Base-by-base conservation (phyloP, 805 yeast species). In the Cyberlindnera japonica region DNA sequence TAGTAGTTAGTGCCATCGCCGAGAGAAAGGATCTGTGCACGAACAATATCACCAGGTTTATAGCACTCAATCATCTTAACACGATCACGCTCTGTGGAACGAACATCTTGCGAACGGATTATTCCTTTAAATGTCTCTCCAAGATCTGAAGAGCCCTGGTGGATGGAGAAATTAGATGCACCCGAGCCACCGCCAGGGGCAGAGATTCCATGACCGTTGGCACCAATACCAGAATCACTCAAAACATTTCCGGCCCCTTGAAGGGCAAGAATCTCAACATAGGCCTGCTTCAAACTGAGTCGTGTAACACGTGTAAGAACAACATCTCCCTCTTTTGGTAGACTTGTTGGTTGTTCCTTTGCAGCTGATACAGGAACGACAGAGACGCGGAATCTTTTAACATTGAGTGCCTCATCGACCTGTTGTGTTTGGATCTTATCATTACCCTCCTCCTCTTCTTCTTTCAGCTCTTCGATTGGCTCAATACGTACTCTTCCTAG, bases 1-100 rank as follows among this genome's bases (percentile, higher is more conserved):
- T 90, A 93, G 58, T 90, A 93, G 59, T 87, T 86, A 15, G 83
- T 72, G 8, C 98, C 98, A 62, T 93, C 99, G 40, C 99, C 99
- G 24, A 93, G 66, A 0, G 96, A 86, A 21, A 79, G 54, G 8
- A 90, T 81, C 49, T 73, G 68, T 0, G 96, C 96, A 46, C 95
- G 72, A 3, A 93, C 85, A 38, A 93, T 77, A 62, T 93, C 99
- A 13, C 97, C 97, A 0, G 98, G 98, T 51, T 75, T 75, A 64
- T 81, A 93, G 57, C 89, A 73, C 15, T 86, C 86, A 42, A 77
- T 73, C 24, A 91, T 72, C 54, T 83, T 82, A 23, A 89, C 90
- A 54, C 78, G 77, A 58, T 93, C 99, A 55, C 96, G 71, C 50
- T 93, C 96, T 0, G 96, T 87, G 16, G 91, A 81, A 45, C 97